These are phyloP conservation scores for Capronia americana DNA, from an alignment of 2,329 filamentous ascomycete species.

Conservation along the genomic window DNA sequence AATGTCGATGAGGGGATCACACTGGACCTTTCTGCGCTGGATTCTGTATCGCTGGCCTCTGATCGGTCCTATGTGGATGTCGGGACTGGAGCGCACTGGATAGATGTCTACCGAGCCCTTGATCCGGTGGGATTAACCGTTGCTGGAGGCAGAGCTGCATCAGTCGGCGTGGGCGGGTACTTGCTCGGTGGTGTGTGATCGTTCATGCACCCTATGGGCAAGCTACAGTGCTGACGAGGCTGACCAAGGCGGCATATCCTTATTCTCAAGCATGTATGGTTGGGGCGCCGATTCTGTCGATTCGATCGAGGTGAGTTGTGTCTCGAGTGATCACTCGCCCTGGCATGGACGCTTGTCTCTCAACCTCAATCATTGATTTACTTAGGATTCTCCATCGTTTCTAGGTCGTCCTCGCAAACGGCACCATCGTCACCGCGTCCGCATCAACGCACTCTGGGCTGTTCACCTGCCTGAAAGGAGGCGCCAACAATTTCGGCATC, in stretches of 20 bases:
- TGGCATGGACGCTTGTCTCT: neutral
- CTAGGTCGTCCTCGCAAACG: constrained; percentile 6
- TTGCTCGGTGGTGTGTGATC: neutral
- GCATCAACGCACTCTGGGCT: neutral
- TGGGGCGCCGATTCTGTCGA: constrained; percentile 8
- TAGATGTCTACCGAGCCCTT: constrained; percentile 5
- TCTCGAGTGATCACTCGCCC: too few relatives aligned
- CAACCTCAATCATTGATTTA: neutral
- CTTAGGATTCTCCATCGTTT: neutral
- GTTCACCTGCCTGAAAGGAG: constrained; percentile 5
- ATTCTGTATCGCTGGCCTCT: neutral
- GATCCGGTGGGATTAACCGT: neutral
- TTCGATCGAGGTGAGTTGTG: neutral
- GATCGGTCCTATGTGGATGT: neutral
- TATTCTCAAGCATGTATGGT: neutral
- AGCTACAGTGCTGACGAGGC: neutral
- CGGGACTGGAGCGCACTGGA: constrained; percentile 7
- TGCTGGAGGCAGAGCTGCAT: neutral
- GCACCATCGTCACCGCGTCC: neutral
- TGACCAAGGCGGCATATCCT: constrained; percentile 3
- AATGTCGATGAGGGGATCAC: constrained; percentile 8
- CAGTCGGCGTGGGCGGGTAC: neutral
- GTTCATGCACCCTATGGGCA: too few relatives aligned
- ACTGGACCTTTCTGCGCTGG: constrained; percentile 3
- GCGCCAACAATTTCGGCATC: constrained; percentile 8